phyloP scores from a whole-genome alignment of 192 early-diverging fungal genomes.

The Tieghemiomyces parasiticus region DNA sequence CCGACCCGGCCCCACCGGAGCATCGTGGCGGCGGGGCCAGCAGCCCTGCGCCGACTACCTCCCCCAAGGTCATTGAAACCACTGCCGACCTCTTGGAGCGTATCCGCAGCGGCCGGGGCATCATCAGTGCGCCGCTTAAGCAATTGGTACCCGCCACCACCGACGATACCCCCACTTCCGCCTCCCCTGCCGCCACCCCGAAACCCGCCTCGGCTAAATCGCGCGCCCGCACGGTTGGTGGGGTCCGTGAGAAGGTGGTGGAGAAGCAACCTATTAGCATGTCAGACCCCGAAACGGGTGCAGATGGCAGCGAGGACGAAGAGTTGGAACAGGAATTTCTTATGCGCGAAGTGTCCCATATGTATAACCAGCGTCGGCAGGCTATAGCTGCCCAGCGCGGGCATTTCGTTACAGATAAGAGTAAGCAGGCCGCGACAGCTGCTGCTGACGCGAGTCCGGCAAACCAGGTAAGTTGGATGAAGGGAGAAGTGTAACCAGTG shows the following conservation, averaged over 20 bases:
- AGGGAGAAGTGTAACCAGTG: too few relatives aligned
- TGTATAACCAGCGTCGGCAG: not conserved
- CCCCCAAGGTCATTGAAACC: not conserved
- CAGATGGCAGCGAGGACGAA: not conserved
- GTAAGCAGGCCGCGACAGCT: not conserved
- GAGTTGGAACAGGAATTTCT: not conserved
- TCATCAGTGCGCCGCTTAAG: too few relatives aligned
- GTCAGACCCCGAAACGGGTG: not conserved
- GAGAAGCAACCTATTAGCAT: too few relatives aligned
- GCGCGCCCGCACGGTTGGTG: too few relatives aligned
- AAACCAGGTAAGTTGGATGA: not conserved
- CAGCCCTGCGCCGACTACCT: not conserved
- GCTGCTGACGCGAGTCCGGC: not conserved
- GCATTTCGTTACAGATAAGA: not conserved
- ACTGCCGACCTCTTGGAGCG: not conserved
- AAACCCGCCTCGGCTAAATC: too few relatives aligned
- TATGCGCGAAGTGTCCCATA: not conserved
- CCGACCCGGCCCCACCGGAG: not conserved
- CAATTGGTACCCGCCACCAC: not conserved
- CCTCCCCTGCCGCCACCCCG: not conserved
- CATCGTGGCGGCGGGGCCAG: not conserved
- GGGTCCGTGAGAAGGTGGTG: not conserved
- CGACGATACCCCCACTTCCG: not conserved
- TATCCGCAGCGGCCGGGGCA: not conserved
- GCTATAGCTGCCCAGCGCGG: not conserved